Evolutionary conservation across 2,329 filamentous ascomycete genomes (phyloP).

Genomic region (Colletotrichum noveboracense): DNA sequence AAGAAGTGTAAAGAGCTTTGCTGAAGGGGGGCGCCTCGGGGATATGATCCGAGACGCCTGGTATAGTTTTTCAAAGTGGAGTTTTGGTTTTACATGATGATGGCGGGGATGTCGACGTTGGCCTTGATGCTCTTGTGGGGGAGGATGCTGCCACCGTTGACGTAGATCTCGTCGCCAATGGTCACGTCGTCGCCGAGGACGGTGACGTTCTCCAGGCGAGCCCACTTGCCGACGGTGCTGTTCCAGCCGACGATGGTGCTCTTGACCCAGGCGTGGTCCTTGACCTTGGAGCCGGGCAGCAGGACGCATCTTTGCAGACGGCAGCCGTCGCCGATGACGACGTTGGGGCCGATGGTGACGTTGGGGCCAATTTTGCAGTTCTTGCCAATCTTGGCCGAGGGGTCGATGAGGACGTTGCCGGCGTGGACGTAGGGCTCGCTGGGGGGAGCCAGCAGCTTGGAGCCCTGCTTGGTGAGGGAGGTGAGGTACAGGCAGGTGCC

Average conservation of each 20-base stretch:
- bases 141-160: slow-evolving; percentile 93
- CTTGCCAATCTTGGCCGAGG: slow-evolving; percentile 93
- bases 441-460: slow-evolving; percentile 78
- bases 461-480: slow-evolving; percentile 87
- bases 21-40: not conserved
- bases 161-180: slow-evolving; percentile 94
- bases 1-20: slow-evolving; percentile 9
- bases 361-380: slow-evolving; percentile 99
- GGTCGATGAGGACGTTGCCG: slow-evolving; percentile 95
- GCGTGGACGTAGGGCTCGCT: slow-evolving; percentile 84
- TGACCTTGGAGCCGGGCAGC: slow-evolving; percentile 88
- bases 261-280: slow-evolving; percentile 99
- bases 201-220: slow-evolving; percentile 95
- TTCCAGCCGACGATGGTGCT: slow-evolving; percentile 99
- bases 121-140: slow-evolving; percentile 99
- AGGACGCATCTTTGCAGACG: slow-evolving; percentile 92
- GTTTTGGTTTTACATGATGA: slow-evolving; percentile 63
- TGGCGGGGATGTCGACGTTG: slow-evolving; percentile 84
- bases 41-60: not conserved
- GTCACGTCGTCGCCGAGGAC: slow-evolving; percentile 97
- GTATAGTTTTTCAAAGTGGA: not conserved
- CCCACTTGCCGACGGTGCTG: slow-evolving; percentile 94
- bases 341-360: slow-evolving; percentile 92
- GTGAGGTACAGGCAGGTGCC: slow-evolving; percentile 97
- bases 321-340: slow-evolving; percentile 92